phyloP scores from a whole-genome alignment of 2,329 filamentous ascomycete species.

The Fusarium burgessii region DNA sequence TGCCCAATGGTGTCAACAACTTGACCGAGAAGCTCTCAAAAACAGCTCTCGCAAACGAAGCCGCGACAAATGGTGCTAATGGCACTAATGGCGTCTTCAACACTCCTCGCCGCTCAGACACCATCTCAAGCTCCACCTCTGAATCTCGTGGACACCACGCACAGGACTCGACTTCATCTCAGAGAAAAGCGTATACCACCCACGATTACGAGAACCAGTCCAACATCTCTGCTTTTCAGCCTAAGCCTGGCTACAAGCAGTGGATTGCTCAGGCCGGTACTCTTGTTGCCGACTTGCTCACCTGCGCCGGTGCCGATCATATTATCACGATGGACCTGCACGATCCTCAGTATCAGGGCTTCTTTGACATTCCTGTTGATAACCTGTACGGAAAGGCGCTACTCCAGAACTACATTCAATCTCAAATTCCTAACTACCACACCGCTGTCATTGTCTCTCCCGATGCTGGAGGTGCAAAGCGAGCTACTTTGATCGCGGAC shows the following conservation, averaged over 20 bases:
- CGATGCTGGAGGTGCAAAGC: constrained; percentile 95
- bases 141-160: constrained; percentile 54
- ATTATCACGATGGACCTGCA: constrained; percentile 98
- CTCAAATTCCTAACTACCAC: constrained; percentile 85
- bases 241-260: constrained; percentile 94
- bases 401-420: constrained; percentile 77
- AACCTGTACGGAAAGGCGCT: constrained; percentile 91
- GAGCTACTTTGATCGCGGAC: constrained; percentile 95
- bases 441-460: constrained; percentile 94
- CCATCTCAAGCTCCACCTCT: constrained; percentile 51
- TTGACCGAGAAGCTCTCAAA: constrained; percentile 81
- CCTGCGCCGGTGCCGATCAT: constrained; percentile 95
- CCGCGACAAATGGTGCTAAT: constrained; percentile 43
- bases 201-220: constrained; percentile 74
- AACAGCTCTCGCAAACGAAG: constrained; percentile 66
- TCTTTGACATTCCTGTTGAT: constrained; percentile 98
- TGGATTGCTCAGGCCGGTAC: constrained; percentile 99
- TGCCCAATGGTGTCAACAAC: constrained; percentile 74
- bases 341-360: constrained; percentile 97
- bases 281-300: constrained; percentile 91
- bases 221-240: constrained; percentile 71
- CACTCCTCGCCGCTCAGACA: constrained; percentile 52
- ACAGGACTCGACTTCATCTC: constrained; percentile 56
- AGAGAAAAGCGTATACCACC: constrained; percentile 65
- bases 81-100: constrained; percentile 47